These are phyloP conservation scores for Nicotiana knightiana DNA, from an alignment of 257 asterid genomes.

Conservation along the genomic window DNA sequence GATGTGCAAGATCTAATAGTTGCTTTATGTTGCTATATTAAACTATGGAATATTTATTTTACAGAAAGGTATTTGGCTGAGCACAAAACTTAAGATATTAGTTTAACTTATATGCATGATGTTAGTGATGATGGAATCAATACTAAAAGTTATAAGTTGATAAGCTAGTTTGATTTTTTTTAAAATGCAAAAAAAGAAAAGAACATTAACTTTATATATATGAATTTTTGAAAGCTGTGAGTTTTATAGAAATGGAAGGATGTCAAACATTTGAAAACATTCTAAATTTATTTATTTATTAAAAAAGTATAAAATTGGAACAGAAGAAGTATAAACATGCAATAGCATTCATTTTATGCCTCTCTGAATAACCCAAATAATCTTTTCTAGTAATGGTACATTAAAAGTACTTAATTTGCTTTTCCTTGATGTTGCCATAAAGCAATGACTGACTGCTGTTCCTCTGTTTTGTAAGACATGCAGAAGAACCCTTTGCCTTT, in stretches of 20 bases:
- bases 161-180: neutral
- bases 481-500: constrained; percentile 21
- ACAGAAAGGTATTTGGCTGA: neutral
- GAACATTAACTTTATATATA: neutral
- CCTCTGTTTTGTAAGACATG: constrained; percentile 6
- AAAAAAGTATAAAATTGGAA: neutral
- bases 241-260: neutral
- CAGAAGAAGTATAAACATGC: neutral
- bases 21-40: neutral
- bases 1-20: neutral
- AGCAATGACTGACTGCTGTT: constrained; percentile 21
- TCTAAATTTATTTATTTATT: neutral
- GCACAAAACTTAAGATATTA: neutral
- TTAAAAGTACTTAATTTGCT: constrained; percentile 25
- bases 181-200: neutral
- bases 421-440: constrained; percentile 39
- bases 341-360: constrained; percentile 15
- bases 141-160: neutral
- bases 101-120: neutral
- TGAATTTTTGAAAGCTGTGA: neutral
- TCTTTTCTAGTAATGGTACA: constrained; percentile 29
- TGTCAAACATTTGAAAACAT: neutral
- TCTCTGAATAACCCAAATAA: constrained; percentile 17
- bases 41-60: neutral
- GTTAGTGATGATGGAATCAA: neutral